phyloP scores from a whole-genome alignment of 495 filamentous ascomycete genomes.

The Delitschia confertaspora region DNA sequence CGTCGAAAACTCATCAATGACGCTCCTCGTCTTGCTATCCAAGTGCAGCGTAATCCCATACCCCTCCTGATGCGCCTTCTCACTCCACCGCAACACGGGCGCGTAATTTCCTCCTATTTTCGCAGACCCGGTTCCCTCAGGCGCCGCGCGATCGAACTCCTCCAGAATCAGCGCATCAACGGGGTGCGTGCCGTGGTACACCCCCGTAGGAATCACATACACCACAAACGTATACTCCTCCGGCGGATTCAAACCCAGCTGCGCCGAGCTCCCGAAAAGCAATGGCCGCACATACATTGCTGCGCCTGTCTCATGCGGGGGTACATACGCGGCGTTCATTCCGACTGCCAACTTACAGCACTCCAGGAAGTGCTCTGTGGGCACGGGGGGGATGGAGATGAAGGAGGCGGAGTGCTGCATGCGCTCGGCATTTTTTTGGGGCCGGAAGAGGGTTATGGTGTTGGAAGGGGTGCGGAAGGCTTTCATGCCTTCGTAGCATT shows the following conservation, averaged over 20 bases:
- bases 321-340: constrained; percentile 79
- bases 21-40: constrained; percentile 66
- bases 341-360: constrained; percentile 71
- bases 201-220: constrained; percentile 75
- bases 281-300: constrained; percentile 84
- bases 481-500: constrained; percentile 90
- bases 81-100: constrained; percentile 73
- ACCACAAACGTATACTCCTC: constrained; percentile 85
- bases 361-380: constrained; percentile 60
- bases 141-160: constrained; percentile 65
- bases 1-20: constrained; percentile 86
- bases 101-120: constrained; percentile 77
- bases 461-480: constrained; percentile 66
- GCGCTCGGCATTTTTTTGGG: constrained; percentile 67
- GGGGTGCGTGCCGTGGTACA: constrained; percentile 78
- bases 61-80: constrained; percentile 59
- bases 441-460: constrained; percentile 70
- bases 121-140: constrained; percentile 62
- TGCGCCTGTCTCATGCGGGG: constrained; percentile 71
- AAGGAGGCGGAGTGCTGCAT: constrained; percentile 69
- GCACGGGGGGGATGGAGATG: constrained; percentile 69
- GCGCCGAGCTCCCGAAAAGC: constrained; percentile 73
- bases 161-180: constrained; percentile 73
- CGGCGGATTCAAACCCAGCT: constrained; percentile 70
- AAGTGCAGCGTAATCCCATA: constrained; percentile 83